phyloP scores from a whole-genome alignment of 495 filamentous ascomycete species.

The Penicillium robsamsonii region DNA sequence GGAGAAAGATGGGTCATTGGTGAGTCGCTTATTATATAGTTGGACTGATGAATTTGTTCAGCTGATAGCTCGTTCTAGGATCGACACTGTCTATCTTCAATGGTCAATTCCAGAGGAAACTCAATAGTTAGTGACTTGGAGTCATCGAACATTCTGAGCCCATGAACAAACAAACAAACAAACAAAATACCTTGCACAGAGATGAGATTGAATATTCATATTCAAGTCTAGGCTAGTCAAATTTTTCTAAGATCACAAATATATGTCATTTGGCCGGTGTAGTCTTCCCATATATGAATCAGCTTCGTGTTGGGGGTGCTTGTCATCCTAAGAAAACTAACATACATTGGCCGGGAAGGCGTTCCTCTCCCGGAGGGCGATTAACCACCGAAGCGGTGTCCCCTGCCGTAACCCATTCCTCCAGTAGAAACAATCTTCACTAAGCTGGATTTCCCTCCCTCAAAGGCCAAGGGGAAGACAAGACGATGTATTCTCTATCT shows the following conservation, averaged over 20 bases:
- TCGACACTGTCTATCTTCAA: slow-evolving; percentile 25
- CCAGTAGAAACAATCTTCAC: too few relatives aligned
- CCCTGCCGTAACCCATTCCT: too few relatives aligned
- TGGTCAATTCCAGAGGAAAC: slow-evolving; percentile 6
- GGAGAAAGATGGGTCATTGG: slow-evolving; percentile 23
- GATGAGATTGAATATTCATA: neutral
- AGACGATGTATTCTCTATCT: too few relatives aligned
- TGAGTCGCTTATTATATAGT: neutral
- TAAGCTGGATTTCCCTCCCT: too few relatives aligned
- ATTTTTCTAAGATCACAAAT: neutral
- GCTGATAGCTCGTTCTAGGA: slow-evolving; percentile 10
- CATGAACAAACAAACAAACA: neutral
- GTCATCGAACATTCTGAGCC: neutral
- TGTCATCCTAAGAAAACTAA: too few relatives aligned
- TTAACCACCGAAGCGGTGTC: too few relatives aligned
- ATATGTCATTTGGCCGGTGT: neutral
- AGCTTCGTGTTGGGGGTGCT: too few relatives aligned
- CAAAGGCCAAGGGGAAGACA: too few relatives aligned
- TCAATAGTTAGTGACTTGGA: neutral
- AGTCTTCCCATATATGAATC: neutral
- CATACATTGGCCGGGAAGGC: too few relatives aligned
- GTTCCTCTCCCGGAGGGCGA: too few relatives aligned
- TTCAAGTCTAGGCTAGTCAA: neutral
- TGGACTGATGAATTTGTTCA: neutral
- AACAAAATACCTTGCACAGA: neutral